Conservation (phyloP, 1,284 basidiomycete species). For the Leccinum holopus region DNA sequence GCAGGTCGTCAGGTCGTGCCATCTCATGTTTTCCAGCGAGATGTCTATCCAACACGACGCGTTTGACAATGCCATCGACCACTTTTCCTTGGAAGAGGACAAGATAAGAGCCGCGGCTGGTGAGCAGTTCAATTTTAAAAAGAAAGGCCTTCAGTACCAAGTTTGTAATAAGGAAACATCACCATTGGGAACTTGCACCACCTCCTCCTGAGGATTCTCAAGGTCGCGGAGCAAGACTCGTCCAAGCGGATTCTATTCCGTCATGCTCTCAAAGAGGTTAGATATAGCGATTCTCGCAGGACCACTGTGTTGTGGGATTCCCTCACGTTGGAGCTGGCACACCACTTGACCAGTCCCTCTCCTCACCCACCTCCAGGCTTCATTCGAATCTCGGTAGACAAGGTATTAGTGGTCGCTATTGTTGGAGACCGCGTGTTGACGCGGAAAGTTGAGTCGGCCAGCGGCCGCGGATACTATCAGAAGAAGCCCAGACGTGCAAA, state of each 20-base stretch:
- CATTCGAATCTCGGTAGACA: constrained; percentile 60
- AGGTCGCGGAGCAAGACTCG: too few species aligned
- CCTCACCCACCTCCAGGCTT: constrained; percentile 47
- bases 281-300: constrained; percentile 40
- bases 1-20: constrained; percentile 55
- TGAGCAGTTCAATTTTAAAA: constrained; percentile 30
- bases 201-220: too few species aligned
- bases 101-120: constrained; percentile 85
- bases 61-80: constrained; percentile 71
- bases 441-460: constrained; percentile 62
- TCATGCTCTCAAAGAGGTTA: constrained; percentile 90
- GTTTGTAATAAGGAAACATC: too few species aligned
- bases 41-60: constrained; percentile 76
- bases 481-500: constrained; percentile 25
- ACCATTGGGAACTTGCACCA: too few species aligned
- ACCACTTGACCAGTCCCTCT: constrained; percentile 51
- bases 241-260: constrained; percentile 76
- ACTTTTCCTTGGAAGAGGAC: constrained; percentile 77
- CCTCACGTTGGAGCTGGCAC: constrained; percentile 57
- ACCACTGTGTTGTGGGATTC: constrained; percentile 65
- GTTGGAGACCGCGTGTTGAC: constrained; percentile 66
- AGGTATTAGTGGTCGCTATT: constrained; percentile 61
- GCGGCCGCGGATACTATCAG: constrained; percentile 11
- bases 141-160: too few species aligned
- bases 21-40: constrained; percentile 53